A percentile compares a stretch with the other conserved stretches of the same genome.
Conservation (phyloP, 1,139 yeast genomes). For the Blastobotrys buckinghamii region DNA sequence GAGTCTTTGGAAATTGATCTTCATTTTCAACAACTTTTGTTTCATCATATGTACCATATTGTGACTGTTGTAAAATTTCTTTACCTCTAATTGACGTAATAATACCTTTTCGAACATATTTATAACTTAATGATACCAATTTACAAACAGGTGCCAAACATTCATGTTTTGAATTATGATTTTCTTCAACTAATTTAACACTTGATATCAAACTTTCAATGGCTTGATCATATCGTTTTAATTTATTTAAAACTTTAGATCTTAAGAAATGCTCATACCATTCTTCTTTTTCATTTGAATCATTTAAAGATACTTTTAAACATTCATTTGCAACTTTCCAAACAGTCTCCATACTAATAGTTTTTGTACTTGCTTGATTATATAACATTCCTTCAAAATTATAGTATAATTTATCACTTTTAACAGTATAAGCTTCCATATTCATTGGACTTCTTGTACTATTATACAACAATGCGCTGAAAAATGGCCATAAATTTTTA, state of each 20-base stretch:
- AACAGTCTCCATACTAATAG: constrained; percentile 12
- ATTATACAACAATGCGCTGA: constrained; percentile 57
- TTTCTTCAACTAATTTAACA: constrained; percentile 32
- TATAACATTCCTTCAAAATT: constrained; percentile 21
- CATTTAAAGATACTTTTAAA: constrained; percentile 28
- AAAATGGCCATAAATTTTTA: constrained; percentile 48
- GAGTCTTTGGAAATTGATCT: constrained; percentile 6
- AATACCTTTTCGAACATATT: constrained; percentile 39
- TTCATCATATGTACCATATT: not conserved
- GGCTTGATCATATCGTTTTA: constrained; percentile 15
- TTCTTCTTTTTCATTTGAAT: constrained; percentile 22
- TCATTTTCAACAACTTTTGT: not conserved
- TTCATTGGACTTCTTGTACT: constrained; percentile 59
- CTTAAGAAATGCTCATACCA: constrained; percentile 62
- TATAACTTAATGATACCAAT: constrained; percentile 71
- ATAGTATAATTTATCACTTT: constrained; percentile 25
- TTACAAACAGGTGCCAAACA: constrained; percentile 70
- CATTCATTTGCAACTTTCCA: constrained; percentile 17
- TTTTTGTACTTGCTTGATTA: constrained; percentile 9
- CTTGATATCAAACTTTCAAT: constrained; percentile 25
- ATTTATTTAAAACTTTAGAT: constrained; percentile 55
- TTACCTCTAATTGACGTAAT: constrained; percentile 20
- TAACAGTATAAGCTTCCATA: constrained; percentile 32
- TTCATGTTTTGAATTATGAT: constrained; percentile 38
- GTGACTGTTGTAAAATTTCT: constrained; percentile 2